Percentiles rank a stretch among this genome's conserved stretches.
phyloP scores from a whole-genome alignment of 1,139 yeast species.

The Yamadazyma atlantica region DNA sequence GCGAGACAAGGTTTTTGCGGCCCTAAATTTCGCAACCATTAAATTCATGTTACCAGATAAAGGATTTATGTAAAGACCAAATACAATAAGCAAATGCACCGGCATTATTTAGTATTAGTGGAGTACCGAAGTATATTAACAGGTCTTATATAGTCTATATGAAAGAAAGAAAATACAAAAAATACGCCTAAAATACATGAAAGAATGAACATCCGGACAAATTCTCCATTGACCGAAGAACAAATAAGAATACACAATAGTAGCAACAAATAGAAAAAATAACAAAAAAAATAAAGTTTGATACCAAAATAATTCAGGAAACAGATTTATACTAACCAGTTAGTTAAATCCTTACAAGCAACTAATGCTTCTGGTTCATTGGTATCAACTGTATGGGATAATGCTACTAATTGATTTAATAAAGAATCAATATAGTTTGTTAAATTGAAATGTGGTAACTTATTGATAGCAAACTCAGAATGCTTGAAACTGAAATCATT shows the following conservation, averaged over 20 bases:
- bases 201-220: neutral
- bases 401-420: constrained; percentile 6
- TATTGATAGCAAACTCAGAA: neutral
- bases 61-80: too few relatives aligned
- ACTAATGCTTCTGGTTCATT: constrained; percentile 10
- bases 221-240: neutral
- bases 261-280: neutral
- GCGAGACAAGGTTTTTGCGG: too few relatives aligned
- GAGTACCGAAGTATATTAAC: neutral
- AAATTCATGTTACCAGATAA: too few relatives aligned
- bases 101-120: too few relatives aligned
- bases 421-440: constrained; percentile 11
- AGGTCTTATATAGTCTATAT: neutral
- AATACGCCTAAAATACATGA: neutral
- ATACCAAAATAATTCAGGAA: neutral
- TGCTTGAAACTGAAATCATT: constrained; percentile 4
- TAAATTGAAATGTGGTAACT: constrained; percentile 1
- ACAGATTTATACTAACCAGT: constrained; percentile 15
- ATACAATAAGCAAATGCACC: too few relatives aligned
- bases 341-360: constrained; percentile 17
- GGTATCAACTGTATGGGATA: constrained; percentile 5
- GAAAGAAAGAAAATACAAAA: neutral
- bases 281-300: neutral
- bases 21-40: constrained; percentile 2
- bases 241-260: neutral